Evolutionary conservation across 441 rosid species (phyloP).

Genomic region (Iberis amara): DNA sequence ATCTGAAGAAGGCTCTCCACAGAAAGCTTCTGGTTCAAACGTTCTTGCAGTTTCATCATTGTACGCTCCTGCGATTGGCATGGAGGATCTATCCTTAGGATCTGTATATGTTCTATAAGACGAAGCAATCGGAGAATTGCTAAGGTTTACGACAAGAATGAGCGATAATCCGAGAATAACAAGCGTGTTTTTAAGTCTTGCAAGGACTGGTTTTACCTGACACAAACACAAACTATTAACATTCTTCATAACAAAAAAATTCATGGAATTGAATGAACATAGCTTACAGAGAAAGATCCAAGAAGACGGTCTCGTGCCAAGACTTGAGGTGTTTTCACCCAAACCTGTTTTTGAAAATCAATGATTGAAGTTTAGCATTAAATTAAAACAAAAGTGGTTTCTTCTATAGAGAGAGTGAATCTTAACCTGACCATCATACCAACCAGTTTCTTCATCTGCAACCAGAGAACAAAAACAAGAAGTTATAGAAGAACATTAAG

Average conservation of each 20-base stretch:
- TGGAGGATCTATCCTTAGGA: constrained; percentile 29
- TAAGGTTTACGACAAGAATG: constrained; percentile 49
- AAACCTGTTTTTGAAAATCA: constrained; percentile 43
- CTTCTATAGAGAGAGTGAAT: neutral
- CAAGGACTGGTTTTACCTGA: constrained; percentile 83
- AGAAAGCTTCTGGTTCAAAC: constrained; percentile 85
- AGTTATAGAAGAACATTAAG: neutral
- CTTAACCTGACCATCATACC: constrained; percentile 93
- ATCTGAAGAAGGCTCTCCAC: constrained; percentile 56
- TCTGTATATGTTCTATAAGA: constrained; percentile 27
- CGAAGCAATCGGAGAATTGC: constrained; percentile 39
- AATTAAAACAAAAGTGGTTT: neutral
- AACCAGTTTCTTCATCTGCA: constrained; percentile 96
- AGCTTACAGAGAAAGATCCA: constrained; percentile 70
- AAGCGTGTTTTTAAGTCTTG: constrained; percentile 66
- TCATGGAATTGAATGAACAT: neutral
- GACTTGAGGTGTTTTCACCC: constrained; percentile 92
- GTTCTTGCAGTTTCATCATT: constrained; percentile 75
- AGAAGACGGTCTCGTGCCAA: constrained; percentile 90
- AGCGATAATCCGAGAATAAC: constrained; percentile 61
- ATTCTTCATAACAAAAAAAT: neutral
- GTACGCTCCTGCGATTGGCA: constrained; percentile 75
- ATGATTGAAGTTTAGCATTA: neutral
- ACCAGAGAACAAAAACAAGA: constrained; percentile 8
- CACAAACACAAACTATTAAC: constrained; percentile 3